These are phyloP conservation scores for Phytophthora rubi DNA, from an alignment of 352 stramenopile genomes.

Conservation along the genomic window DNA sequence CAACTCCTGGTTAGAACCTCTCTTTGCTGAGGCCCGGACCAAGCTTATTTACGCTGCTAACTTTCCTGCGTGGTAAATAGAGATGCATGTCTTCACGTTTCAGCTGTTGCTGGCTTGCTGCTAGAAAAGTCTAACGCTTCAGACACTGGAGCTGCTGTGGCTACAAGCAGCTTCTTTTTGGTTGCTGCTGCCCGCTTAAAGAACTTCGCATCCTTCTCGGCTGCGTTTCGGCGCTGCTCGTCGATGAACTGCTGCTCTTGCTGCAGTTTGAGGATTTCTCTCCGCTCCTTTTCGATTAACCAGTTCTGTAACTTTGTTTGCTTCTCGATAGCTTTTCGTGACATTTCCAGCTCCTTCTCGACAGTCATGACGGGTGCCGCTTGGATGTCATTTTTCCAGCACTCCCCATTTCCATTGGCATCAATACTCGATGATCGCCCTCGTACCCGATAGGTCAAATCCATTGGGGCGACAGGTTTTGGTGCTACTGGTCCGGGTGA, in stretches of 20 bases:
- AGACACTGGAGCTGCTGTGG: constrained; percentile 1
- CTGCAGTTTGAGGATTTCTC: constrained; percentile 82
- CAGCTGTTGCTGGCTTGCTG: constrained; percentile 37
- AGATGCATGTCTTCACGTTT: constrained; percentile 37
- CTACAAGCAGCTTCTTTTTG: constrained; percentile 67
- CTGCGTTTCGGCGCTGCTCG: constrained; percentile 63
- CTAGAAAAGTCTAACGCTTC: constrained; percentile 9
- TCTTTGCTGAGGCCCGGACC: background rate
- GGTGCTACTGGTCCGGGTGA: constrained; percentile 14
- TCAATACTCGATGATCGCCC: constrained; percentile 49
- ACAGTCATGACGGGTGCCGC: constrained; percentile 40
- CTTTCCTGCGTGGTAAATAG: constrained; percentile 35
- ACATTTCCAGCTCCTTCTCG: constrained; percentile 70
- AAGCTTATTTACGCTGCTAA: constrained; percentile 31
- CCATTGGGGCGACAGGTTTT: constrained; percentile 28
- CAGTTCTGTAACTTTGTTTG: constrained; percentile 90
- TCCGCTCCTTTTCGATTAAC: constrained; percentile 89
- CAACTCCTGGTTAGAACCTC: constrained; percentile 11
- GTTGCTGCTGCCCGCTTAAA: constrained; percentile 72
- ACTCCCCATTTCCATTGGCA: constrained; percentile 29
- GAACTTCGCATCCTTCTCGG: constrained; percentile 84
- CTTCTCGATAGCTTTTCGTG: constrained; percentile 88
- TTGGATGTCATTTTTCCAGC: constrained; percentile 57
- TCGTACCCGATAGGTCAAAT: constrained; percentile 74
- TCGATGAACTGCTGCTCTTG: constrained; percentile 80